These are phyloP conservation scores for Rhodotorula sp. DNA, from an alignment of 1,284 basidiomycete genomes.

Conservation along the genomic window DNA sequence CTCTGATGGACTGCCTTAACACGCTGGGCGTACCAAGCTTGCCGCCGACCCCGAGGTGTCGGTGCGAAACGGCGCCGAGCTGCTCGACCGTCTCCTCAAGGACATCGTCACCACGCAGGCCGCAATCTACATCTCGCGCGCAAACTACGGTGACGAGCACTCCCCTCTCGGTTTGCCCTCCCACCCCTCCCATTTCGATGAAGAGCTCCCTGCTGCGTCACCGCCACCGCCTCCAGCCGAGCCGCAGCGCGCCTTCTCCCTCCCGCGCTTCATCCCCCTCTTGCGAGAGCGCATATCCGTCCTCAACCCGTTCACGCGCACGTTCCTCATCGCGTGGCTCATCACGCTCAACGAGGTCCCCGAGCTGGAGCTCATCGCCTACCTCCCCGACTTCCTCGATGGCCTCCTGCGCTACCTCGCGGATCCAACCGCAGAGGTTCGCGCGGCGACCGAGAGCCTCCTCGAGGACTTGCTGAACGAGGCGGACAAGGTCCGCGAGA, in stretches of 20 bases:
- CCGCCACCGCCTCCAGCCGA: not conserved
- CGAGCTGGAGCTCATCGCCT: slow-evolving; percentile 90
- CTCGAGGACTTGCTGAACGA: slow-evolving; percentile 91
- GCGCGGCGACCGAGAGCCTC: slow-evolving; percentile 85
- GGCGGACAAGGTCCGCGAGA: slow-evolving; percentile 74
- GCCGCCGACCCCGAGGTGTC: slow-evolving; percentile 94
- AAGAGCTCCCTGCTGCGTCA: not conserved
- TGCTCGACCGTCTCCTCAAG: slow-evolving; percentile 94
- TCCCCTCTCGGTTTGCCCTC: not conserved
- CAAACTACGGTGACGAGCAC: slow-evolving; percentile 4
- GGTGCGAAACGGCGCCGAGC: slow-evolving; percentile 97
- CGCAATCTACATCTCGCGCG: slow-evolving; percentile 80
- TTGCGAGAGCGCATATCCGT: slow-evolving; percentile 92
- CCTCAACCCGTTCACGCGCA: slow-evolving; percentile 91
- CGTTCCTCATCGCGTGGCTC: slow-evolving; percentile 96
- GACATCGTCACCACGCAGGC: slow-evolving; percentile 98
- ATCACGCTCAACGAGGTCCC: slow-evolving; percentile 94
- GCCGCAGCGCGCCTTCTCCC: slow-evolving; percentile 72
- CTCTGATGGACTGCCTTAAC: not conserved
- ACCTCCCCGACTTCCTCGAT: slow-evolving; percentile 91
- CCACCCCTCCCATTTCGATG: not conserved
- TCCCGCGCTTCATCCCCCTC: slow-evolving; percentile 92
- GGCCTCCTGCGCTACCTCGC: slow-evolving; percentile 92
- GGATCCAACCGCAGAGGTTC: slow-evolving; percentile 91
- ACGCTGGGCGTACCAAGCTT: slow-evolving; percentile 62